Conservation (phyloP, 192 early-diverging fungal genomes). For the Bifiguratus adelaidae region DNA sequence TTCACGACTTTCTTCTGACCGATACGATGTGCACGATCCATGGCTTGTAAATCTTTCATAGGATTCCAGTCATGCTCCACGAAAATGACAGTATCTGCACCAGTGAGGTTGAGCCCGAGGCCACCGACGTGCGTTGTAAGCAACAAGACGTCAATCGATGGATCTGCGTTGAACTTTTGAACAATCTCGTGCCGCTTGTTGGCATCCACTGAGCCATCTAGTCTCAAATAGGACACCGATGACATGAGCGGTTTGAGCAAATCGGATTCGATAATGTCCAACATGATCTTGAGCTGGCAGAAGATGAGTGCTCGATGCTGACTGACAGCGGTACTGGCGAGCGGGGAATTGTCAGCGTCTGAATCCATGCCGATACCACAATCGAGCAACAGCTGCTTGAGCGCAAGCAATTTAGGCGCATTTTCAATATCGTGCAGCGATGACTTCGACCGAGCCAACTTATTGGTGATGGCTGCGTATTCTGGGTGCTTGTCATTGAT, state of each 20-base stretch:
- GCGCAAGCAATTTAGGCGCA: slow-evolving; percentile 86
- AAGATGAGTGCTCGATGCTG: slow-evolving; percentile 96
- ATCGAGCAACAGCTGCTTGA: slow-evolving; percentile 82
- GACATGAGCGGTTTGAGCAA: slow-evolving; percentile 77
- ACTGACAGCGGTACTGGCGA: slow-evolving; percentile 46
- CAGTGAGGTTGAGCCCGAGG: slow-evolving; percentile 93
- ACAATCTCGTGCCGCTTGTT: slow-evolving; percentile 83
- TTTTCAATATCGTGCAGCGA: slow-evolving; percentile 61
- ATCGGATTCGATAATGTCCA: slow-evolving; percentile 94
- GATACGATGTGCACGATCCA: slow-evolving; percentile 98
- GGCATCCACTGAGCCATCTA: slow-evolving; percentile 87
- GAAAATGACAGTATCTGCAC: slow-evolving; percentile 99
- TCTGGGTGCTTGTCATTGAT: slow-evolving; percentile 84
- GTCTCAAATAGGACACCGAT: slow-evolving; percentile 80
- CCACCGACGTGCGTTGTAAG: slow-evolving; percentile 97
- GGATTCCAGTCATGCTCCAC: slow-evolving; percentile 99
- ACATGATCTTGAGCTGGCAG: slow-evolving; percentile 89
- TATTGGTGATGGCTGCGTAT: slow-evolving; percentile 51
- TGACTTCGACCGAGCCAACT: slow-evolving; percentile 40
- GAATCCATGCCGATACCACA: slow-evolving; percentile 84
- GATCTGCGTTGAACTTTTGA: slow-evolving; percentile 90
- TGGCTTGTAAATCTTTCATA: slow-evolving; percentile 97
- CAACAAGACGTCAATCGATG: slow-evolving; percentile 88
- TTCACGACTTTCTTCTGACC: slow-evolving; percentile 97
- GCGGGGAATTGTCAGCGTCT: slow-evolving; percentile 31